phyloP scores from a whole-genome alignment of 139 green algal genomes.

The Dunaliella primolecta region DNA sequence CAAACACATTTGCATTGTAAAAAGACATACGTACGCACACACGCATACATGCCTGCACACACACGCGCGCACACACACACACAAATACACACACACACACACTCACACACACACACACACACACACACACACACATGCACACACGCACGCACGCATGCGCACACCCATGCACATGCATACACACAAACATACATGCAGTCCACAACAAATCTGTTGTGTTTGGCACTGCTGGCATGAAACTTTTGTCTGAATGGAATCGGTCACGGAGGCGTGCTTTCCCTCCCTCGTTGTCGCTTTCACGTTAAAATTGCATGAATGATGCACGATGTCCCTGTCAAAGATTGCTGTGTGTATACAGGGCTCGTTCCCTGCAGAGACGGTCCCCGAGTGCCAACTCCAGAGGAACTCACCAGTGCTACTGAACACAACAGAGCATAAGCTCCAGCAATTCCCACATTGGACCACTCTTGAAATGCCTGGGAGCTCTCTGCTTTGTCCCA shows the following conservation, averaged over 20 bases:
- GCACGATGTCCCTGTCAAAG: too few relatives aligned
- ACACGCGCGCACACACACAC: background rate
- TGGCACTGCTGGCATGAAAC: too few relatives aligned
- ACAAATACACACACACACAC: background rate
- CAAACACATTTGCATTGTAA: too few relatives aligned
- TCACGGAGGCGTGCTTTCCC: too few relatives aligned
- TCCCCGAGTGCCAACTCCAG: too few relatives aligned
- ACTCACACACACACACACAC: background rate
- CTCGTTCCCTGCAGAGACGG: too few relatives aligned
- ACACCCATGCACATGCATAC: background rate
- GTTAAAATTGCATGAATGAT: too few relatives aligned
- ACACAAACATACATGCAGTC: background rate
- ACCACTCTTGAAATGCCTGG: conserved; percentile 34
- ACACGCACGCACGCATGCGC: background rate
- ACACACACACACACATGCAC: background rate
- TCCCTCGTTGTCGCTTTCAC: too few relatives aligned
- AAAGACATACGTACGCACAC: background rate
- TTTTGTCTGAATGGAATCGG: too few relatives aligned
- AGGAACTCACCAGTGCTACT: conserved; percentile 70
- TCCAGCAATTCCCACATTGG: conserved; percentile 57
- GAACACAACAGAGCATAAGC: conserved; percentile 62
- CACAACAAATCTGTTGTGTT: too few relatives aligned
- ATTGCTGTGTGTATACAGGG: too few relatives aligned
- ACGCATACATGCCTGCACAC: background rate
- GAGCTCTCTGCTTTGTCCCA: conserved; percentile 48